Percentiles rank a stretch among this genome's conserved stretches.
phyloP scores from a whole-genome alignment of 2,329 filamentous ascomycete species.

The Passalora sequoiae region DNA sequence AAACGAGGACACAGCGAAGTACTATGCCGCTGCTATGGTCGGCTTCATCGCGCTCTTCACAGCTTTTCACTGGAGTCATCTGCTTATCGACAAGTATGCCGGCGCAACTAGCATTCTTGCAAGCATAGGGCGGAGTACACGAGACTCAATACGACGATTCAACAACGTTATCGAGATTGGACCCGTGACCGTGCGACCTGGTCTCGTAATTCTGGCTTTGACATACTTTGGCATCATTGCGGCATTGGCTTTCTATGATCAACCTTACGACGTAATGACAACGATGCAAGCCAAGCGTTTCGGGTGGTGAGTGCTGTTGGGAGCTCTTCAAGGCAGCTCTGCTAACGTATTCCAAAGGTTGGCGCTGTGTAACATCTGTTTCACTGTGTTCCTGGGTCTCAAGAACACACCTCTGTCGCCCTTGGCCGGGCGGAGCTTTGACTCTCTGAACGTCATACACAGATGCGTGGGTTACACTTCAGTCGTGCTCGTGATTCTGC shows the following conservation, averaged over 20 bases:
- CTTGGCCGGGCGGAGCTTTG: conserved; percentile 23
- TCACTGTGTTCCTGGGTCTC: conserved; percentile 24
- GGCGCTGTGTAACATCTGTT: conserved; percentile 22
- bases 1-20: conserved; percentile 17
- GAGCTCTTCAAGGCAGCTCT: no score
- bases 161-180: conserved; percentile 3
- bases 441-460: conserved; percentile 25
- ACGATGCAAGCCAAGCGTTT: conserved; percentile 24
- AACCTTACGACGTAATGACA: conserved; percentile 9
- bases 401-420: conserved; percentile 27
- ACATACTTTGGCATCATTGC: conserved; percentile 19
- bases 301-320: conserved; percentile 22
- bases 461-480: conserved; percentile 24
- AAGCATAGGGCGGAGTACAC: not conserved
- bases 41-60: conserved; percentile 15
- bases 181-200: conserved; percentile 9
- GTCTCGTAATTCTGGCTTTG: conserved; percentile 7
- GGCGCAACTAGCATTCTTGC: conserved; percentile 5
- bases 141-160: not conserved
- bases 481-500: conserved; percentile 20
- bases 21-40: conserved; percentile 16
- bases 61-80: conserved; percentile 13
- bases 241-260: conserved; percentile 18
- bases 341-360: conserved; percentile 16
- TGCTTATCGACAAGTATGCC: conserved; percentile 2